Evolutionary conservation across 371 early-diverging fungal species (phyloP).

Genomic region (Mortierella sp.): DNA sequence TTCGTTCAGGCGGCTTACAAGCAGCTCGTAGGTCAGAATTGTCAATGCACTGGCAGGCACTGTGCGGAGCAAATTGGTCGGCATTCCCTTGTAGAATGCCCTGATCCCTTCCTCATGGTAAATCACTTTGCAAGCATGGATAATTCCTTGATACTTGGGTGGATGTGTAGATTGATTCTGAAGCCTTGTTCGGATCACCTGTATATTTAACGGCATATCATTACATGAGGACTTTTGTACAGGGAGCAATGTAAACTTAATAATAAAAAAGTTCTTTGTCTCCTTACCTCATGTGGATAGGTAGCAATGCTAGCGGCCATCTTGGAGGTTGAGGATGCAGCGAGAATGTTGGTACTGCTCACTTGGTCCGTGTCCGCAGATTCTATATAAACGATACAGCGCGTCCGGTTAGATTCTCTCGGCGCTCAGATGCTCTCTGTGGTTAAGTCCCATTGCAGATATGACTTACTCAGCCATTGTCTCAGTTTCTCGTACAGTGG

Average conservation of each 20-base stretch:
- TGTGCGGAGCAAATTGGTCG: constrained; percentile 88
- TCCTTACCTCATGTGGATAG: constrained; percentile 87
- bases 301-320: constrained; percentile 89
- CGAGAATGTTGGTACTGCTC: constrained; percentile 70
- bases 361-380: constrained; percentile 47
- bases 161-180: constrained; percentile 85
- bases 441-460: background rate
- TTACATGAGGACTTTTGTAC: too few species aligned
- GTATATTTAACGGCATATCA: background rate
- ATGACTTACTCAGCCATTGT: constrained; percentile 64
- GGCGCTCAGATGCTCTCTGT: too few species aligned
- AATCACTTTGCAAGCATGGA: constrained; percentile 80
- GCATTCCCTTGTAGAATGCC: constrained; percentile 91
- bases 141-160: constrained; percentile 81
- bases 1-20: constrained; percentile 54
- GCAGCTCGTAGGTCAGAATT: constrained; percentile 86
- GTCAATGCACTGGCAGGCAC: constrained; percentile 92
- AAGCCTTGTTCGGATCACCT: constrained; percentile 88
- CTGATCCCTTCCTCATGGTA: constrained; percentile 79
- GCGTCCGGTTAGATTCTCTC: background rate
- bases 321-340: constrained; percentile 88
- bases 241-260: too few species aligned
- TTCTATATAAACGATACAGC: constrained; percentile 21
- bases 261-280: too few species aligned
- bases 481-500: constrained; percentile 95